phyloP scores from a whole-genome alignment of 176 grass and related monocot species.

The Pontederia crassipes region DNA sequence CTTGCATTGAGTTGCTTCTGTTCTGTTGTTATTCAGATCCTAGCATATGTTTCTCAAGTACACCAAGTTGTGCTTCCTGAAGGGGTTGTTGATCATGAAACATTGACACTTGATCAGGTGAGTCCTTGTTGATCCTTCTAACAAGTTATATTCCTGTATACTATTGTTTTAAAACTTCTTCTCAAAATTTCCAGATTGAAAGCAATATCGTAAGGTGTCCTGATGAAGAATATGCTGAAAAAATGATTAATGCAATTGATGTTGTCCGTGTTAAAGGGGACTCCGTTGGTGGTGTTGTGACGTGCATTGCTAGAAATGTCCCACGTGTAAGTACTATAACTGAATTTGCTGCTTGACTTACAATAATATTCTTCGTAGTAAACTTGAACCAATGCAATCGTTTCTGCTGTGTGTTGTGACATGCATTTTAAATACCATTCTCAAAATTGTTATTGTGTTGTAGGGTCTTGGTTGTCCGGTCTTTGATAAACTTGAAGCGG shows the following conservation, averaged over 20 bases:
- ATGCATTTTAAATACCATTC: neutral
- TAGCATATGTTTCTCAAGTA: slow-evolving; percentile 97
- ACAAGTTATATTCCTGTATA: neutral
- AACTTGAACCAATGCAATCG: too few species aligned
- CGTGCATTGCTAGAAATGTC: slow-evolving; percentile 95
- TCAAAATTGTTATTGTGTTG: slow-evolving; percentile 22
- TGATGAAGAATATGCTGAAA: slow-evolving; percentile 86
- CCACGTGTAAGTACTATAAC: slow-evolving; percentile 61
- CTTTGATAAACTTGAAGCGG: slow-evolving; percentile 98
- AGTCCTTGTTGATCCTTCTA: slow-evolving; percentile 17
- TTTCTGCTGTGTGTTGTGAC: too few species aligned
- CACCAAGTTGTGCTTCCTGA: slow-evolving; percentile 89
- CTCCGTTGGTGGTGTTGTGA: slow-evolving; percentile 89
- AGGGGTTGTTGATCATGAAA: slow-evolving; percentile 70
- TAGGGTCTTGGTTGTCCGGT: slow-evolving; percentile 91
- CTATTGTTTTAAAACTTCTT: slow-evolving; percentile 7
- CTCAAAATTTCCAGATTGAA: slow-evolving; percentile 59
- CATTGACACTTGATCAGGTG: slow-evolving; percentile 71
- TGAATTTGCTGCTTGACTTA: neutral
- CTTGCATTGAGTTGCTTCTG: neutral
- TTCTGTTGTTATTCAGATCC: slow-evolving; percentile 32
- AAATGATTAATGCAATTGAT: slow-evolving; percentile 96
- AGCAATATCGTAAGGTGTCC: slow-evolving; percentile 96
- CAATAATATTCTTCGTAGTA: neutral
- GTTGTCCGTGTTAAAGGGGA: slow-evolving; percentile 71